Conservation (phyloP, 2,329 filamentous ascomycete genomes). For the Cordyceps tenuipes region DNA sequence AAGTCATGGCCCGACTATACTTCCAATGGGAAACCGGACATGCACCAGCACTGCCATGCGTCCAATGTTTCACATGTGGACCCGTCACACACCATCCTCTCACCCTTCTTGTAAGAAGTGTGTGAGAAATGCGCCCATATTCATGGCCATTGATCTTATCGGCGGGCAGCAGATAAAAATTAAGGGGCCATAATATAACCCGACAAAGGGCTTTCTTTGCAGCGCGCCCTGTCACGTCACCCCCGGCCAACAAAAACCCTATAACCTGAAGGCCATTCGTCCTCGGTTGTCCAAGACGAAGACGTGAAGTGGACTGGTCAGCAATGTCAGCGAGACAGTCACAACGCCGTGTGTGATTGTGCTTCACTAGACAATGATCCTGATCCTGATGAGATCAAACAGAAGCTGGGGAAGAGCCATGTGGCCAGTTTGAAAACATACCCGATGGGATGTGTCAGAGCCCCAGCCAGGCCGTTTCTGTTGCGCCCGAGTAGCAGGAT, state of each 20-base stretch:
- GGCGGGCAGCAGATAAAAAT: background rate
- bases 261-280: background rate
- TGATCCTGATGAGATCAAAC: background rate
- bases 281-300: background rate
- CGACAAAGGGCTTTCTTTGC: background rate
- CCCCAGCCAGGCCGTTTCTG: background rate
- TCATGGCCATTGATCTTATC: background rate
- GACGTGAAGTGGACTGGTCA: background rate
- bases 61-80: constrained; percentile 6
- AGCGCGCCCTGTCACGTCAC: background rate
- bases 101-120: constrained; percentile 7
- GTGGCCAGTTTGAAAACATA: background rate
- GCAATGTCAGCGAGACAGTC: background rate
- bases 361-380: background rate
- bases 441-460: constrained; percentile 4
- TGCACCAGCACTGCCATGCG: background rate
- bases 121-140: constrained; percentile 8
- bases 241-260: background rate
- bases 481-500: constrained; percentile 3
- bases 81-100: constrained; percentile 4
- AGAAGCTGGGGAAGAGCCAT: background rate
- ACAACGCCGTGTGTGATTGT: background rate
- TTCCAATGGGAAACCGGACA: background rate
- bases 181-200: background rate
- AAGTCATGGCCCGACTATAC: background rate